These are phyloP conservation scores for Cercospora zeae-maydis DNA, from an alignment of 2,329 filamentous ascomycete species.

Conservation along the genomic window DNA sequence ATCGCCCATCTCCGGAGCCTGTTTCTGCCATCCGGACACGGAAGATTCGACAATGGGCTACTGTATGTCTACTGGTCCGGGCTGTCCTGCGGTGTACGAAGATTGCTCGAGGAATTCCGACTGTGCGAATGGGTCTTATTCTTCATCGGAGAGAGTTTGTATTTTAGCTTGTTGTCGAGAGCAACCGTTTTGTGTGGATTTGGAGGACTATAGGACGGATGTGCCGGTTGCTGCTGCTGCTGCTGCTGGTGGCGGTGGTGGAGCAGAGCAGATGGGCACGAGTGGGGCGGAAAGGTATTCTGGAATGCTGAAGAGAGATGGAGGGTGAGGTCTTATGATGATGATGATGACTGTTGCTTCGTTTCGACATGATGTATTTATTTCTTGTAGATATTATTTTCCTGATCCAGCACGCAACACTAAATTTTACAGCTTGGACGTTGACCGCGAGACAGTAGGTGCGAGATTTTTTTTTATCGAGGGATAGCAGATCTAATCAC, in stretches of 20 bases:
- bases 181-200: constrained; percentile 23
- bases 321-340: background rate
- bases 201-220: constrained; percentile 15
- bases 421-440: too few relatives aligned
- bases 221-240: background rate
- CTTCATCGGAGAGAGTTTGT: constrained; percentile 8
- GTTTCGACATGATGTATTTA: too few relatives aligned
- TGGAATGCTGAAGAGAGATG: background rate
- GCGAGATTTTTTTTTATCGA: too few relatives aligned
- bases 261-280: too few relatives aligned
- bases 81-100: constrained; percentile 18
- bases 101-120: constrained; percentile 19
- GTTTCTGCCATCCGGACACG: constrained; percentile 22
- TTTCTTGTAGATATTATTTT: background rate
- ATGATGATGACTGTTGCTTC: background rate
- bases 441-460: too few relatives aligned
- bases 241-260: background rate
- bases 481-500: too few relatives aligned
- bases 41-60: constrained; percentile 18
- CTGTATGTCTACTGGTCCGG: constrained; percentile 20
- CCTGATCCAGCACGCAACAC: too few relatives aligned
- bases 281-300: too few relatives aligned
- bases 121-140: constrained; percentile 13
- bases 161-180: constrained; percentile 22
- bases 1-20: constrained; percentile 11